Evolutionary conservation across 805 yeast species (phyloP).

Genomic region (Yarrowia sp.): DNA sequence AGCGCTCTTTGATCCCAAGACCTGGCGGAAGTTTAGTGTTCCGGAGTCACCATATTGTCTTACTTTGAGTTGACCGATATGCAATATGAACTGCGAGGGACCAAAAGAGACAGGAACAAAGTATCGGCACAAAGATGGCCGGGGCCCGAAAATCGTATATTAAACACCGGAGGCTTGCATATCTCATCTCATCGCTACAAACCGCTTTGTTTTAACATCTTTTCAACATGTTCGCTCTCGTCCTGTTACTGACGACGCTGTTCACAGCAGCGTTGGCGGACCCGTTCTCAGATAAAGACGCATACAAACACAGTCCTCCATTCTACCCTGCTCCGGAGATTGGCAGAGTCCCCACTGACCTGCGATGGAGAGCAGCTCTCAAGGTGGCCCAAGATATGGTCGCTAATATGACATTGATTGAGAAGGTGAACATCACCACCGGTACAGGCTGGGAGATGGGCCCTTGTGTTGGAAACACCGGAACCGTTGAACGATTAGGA

Average conservation of each 20-base stretch:
- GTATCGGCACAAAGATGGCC: not conserved
- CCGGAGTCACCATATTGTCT: not conserved
- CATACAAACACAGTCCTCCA: constrained; percentile 28
- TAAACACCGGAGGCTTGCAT: not conserved
- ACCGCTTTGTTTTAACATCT: not conserved
- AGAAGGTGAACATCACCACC: constrained; percentile 59
- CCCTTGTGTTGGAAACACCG: constrained; percentile 54
- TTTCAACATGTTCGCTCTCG: not conserved
- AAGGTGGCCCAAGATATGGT: constrained; percentile 54
- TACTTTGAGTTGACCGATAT: not conserved
- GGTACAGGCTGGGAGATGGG: constrained; percentile 65
- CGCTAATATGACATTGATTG: constrained; percentile 53
- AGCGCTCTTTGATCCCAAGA: not conserved
- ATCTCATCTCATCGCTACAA: not conserved
- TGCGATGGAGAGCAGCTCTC: constrained; percentile 56
- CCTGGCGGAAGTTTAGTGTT: not conserved
- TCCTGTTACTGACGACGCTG: not conserved
- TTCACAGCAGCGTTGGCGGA: not conserved
- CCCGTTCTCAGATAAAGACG: not conserved
- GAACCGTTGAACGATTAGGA: constrained; percentile 52
- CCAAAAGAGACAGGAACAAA: not conserved
- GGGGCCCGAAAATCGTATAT: not conserved
- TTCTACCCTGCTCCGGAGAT: constrained; percentile 32
- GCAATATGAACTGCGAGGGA: not conserved
- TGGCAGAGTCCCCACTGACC: constrained; percentile 31